Conservation (phyloP, 1,284 basidiomycete genomes). For the Ceratobasidium sp. region DNA sequence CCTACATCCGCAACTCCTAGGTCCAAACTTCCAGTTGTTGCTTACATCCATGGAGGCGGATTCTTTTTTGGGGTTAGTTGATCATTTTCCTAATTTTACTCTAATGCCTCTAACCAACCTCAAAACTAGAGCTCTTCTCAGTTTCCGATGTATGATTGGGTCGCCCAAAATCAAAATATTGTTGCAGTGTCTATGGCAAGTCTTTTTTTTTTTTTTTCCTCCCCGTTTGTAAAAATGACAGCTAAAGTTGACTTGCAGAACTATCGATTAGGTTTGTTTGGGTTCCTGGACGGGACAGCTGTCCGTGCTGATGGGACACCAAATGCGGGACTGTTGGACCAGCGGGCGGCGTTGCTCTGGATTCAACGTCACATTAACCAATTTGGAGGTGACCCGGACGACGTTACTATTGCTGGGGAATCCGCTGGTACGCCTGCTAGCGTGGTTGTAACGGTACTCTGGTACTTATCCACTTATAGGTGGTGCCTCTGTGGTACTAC, state of each 20-base stretch:
- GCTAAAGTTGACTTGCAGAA: conserved; percentile 48
- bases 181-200: conserved; percentile 63
- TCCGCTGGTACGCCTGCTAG: conserved; percentile 37
- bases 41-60: conserved; percentile 76
- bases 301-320: conserved; percentile 57
- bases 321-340: conserved; percentile 72
- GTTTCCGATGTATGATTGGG: conserved; percentile 67
- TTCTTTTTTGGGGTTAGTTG: conserved; percentile 43
- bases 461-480: not conserved
- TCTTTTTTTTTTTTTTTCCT: not conserved
- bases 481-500: conserved; percentile 44
- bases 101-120: not conserved
- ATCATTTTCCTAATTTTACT: not conserved
- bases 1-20: conserved; percentile 53
- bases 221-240: not conserved
- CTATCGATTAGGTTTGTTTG: conserved; percentile 66
- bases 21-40: conserved; percentile 67
- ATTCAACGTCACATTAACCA: conserved; percentile 51
- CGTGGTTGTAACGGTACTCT: too few species aligned
- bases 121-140: conserved; percentile 57
- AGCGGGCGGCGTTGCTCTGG: conserved; percentile 57
- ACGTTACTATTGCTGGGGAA: conserved; percentile 48
- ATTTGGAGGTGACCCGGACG: conserved; percentile 53
- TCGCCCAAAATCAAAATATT: conserved; percentile 59
- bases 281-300: conserved; percentile 62